Evolutionary conservation across 116 monocot genomes (phyloP).

Genomic region (Zostera marina): DNA sequence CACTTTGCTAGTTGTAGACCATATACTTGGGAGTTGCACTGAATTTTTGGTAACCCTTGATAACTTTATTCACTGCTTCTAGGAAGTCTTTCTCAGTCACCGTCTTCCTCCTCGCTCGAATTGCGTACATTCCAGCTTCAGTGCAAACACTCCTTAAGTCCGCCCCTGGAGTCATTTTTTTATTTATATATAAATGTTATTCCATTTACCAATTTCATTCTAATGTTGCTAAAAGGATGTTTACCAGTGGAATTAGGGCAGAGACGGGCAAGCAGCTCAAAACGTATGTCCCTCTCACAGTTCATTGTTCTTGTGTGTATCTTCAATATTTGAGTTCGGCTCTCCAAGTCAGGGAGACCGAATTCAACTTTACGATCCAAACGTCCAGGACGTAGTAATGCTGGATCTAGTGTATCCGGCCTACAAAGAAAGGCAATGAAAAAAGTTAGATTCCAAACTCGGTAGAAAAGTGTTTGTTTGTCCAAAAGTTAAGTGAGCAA

Average conservation of each 20-base stretch:
- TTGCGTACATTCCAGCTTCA: constrained; percentile 92
- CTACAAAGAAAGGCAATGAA: constrained; percentile 12
- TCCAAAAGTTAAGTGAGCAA: background rate
- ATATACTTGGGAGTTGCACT: constrained; percentile 93
- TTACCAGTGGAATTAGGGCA: constrained; percentile 91
- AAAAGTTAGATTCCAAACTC: background rate
- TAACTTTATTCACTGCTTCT: constrained; percentile 90
- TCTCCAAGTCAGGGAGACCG: constrained; percentile 77
- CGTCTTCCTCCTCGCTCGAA: constrained; percentile 83
- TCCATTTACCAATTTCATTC: no score
- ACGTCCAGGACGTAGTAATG: constrained; percentile 69
- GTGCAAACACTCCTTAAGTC: constrained; percentile 91
- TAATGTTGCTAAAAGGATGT: background rate
- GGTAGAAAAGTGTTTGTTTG: background rate
- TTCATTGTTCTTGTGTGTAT: constrained; percentile 92
- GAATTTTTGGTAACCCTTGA: constrained; percentile 93
- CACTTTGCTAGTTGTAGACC: constrained; percentile 55
- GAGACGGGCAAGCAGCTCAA: constrained; percentile 87
- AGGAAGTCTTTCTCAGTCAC: constrained; percentile 92
- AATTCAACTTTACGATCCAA: constrained; percentile 89
- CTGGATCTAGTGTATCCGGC: constrained; percentile 84
- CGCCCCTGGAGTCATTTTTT: constrained; percentile 27
- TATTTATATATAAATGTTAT: background rate
- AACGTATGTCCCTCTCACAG: constrained; percentile 72
- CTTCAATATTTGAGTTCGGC: constrained; percentile 89